Evolutionary conservation across 768 basidiomycete genomes (phyloP).

Genomic region (Lepiota venenata): DNA sequence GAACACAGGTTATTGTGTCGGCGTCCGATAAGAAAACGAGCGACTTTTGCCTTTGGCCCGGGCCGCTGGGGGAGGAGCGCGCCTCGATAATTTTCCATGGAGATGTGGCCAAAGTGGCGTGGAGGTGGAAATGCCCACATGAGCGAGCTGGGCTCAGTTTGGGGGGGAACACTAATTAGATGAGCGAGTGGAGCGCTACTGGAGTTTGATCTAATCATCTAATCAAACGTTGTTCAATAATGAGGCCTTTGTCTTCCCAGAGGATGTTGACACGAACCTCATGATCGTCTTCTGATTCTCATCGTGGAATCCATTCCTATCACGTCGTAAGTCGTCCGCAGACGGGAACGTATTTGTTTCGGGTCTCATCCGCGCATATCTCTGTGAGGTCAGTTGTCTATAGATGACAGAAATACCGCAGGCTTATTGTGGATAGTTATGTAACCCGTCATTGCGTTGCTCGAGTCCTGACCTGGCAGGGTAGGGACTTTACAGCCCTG

Average conservation of each 20-base stretch:
- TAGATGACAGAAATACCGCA: neutral
- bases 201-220: too few relatives aligned
- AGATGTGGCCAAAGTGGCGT: too few relatives aligned
- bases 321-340: neutral
- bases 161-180: too few relatives aligned
- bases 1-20: neutral
- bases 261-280: neutral
- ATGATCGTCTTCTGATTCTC: neutral
- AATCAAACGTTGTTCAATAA: too few relatives aligned
- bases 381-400: neutral
- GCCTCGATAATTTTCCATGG: too few relatives aligned
- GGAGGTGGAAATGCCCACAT: too few relatives aligned
- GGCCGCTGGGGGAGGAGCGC: too few relatives aligned
- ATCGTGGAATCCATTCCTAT: neutral
- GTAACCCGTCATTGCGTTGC: slow-evolving; percentile 1
- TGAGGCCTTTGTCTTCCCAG: neutral
- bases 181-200: too few relatives aligned
- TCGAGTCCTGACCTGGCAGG: neutral
- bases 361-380: neutral
- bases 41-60: too few relatives aligned
- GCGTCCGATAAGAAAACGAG: too few relatives aligned
- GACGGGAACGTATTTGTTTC: neutral
- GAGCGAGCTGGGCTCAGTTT: too few relatives aligned
- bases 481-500: neutral
- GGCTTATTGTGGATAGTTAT: slow-evolving; percentile 1